A percentile compares a stretch with the other conserved stretches of the same genome.
These are phyloP conservation scores for Apocynum venetum DNA, from an alignment of 257 asterid species.

Conservation along the genomic window DNA sequence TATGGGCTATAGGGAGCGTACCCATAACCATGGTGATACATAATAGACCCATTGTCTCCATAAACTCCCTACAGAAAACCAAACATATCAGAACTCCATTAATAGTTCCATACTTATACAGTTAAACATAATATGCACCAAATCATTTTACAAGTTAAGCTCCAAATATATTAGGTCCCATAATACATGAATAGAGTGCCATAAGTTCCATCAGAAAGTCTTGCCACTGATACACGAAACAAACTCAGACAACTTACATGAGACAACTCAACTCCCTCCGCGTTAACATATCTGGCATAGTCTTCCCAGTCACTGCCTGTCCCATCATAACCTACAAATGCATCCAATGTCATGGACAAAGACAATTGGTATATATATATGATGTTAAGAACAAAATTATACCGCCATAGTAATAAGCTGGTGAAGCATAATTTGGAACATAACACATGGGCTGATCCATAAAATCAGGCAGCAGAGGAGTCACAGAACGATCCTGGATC, in stretches of 20 bases:
- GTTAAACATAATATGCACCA: not conserved
- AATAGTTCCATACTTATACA: not conserved
- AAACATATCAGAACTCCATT: not conserved
- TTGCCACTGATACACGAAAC: not conserved
- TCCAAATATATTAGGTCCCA: not conserved
- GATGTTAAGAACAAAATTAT: not conserved
- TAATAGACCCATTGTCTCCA: conserved; percentile 47
- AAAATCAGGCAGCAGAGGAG: conserved; percentile 31
- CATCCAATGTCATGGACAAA: not conserved
- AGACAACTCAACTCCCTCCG: conserved; percentile 33
- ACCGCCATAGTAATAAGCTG: conserved; percentile 41
- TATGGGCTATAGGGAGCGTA: conserved; percentile 46
- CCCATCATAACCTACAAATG: conserved; percentile 26
- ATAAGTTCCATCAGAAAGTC: not conserved
- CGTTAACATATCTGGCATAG: conserved; percentile 27
- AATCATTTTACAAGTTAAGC: not conserved
- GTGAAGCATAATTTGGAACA: conserved; percentile 37
- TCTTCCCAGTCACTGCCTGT: conserved; percentile 41
- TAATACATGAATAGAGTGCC: not conserved
- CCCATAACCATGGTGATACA: conserved; percentile 36
- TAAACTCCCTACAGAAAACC: conserved; percentile 30
- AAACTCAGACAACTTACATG: conserved; percentile 21
- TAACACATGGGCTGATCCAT: conserved; percentile 27
- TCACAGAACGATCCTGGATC: conserved; percentile 31
- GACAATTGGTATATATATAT: not conserved